A percentile compares a stretch with the other conserved stretches of the same genome.
phyloP scores from a whole-genome alignment of 2,329 filamentous ascomycete species.

The Exserohilum turcica region DNA sequence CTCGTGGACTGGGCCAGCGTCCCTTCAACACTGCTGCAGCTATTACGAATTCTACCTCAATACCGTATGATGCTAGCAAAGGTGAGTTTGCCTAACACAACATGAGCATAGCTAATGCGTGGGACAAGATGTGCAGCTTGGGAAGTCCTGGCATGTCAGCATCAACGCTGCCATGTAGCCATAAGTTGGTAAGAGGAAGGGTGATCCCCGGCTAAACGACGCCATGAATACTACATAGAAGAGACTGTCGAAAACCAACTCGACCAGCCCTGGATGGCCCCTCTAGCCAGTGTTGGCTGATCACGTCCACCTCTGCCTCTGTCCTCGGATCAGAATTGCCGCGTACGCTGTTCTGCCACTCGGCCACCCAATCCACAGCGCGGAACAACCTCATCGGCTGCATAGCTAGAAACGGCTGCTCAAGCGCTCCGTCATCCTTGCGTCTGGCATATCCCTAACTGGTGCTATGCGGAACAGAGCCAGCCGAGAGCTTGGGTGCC shows the following conservation, averaged over 20 bases:
- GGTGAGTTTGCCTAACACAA: conserved; percentile 6
- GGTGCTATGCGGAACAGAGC: conserved; percentile 8
- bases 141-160: background rate
- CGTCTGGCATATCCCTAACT: background rate
- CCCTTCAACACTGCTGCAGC: too few relatives aligned
- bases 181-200: too few relatives aligned
- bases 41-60: too few relatives aligned
- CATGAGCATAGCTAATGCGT: conserved; percentile 3
- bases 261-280: background rate
- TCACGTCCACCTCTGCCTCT: background rate
- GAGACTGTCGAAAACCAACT: background rate
- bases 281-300: background rate
- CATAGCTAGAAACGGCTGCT: conserved; percentile 16
- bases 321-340: background rate
- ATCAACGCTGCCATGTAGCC: too few relatives aligned
- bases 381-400: conserved; percentile 12
- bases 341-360: background rate
- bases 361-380: background rate
- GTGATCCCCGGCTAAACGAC: too few relatives aligned
- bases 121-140: background rate
- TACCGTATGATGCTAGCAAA: background rate
- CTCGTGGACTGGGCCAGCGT: too few relatives aligned
- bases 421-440: conserved; percentile 13
- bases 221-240: background rate
- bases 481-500: conserved; percentile 16